A percentile compares a stretch with the other conserved stretches of the same genome.
Conservation (phyloP, 202 grass and related monocot genomes). For the Setaria viridis region DNA sequence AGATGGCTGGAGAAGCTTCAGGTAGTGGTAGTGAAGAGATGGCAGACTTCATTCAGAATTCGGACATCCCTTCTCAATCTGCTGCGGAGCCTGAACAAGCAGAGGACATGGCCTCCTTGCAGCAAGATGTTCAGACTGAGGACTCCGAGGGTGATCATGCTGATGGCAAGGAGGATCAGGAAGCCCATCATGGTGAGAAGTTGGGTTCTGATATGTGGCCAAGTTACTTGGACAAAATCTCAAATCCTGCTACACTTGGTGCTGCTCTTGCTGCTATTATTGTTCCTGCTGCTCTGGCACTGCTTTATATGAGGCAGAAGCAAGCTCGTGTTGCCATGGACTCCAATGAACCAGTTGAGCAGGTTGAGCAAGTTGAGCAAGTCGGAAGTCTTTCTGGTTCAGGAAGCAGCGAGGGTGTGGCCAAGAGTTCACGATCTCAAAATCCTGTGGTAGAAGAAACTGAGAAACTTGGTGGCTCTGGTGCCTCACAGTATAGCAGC, state of each 20-base stretch:
- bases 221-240: constrained; percentile 42
- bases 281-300: constrained; percentile 38
- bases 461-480: constrained; percentile 49
- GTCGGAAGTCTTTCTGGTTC: constrained; percentile 44
- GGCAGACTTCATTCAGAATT: background rate
- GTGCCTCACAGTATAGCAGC: constrained; percentile 59
- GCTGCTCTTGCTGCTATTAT: constrained; percentile 44
- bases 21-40: constrained; percentile 33
- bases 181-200: background rate
- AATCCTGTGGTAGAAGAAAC: constrained; percentile 47
- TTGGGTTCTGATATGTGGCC: constrained; percentile 38
- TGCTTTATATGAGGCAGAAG: constrained; percentile 49
- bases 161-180: constrained; percentile 28
- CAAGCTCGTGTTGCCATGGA: constrained; percentile 18
- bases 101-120: constrained; percentile 38
- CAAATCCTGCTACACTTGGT: constrained; percentile 38
- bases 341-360: constrained; percentile 5
- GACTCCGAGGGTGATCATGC: constrained; percentile 24
- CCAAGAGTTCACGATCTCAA: constrained; percentile 31
- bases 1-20: constrained; percentile 38
- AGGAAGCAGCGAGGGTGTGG: constrained; percentile 65
- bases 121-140: constrained; percentile 41
- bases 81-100: constrained; percentile 37
- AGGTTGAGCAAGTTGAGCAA: constrained; percentile 15
- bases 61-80: constrained; percentile 19